Base-by-base conservation (phyloP, 2,329 filamentous ascomycete species). In the Verticillium zaregamsianum region DNA sequence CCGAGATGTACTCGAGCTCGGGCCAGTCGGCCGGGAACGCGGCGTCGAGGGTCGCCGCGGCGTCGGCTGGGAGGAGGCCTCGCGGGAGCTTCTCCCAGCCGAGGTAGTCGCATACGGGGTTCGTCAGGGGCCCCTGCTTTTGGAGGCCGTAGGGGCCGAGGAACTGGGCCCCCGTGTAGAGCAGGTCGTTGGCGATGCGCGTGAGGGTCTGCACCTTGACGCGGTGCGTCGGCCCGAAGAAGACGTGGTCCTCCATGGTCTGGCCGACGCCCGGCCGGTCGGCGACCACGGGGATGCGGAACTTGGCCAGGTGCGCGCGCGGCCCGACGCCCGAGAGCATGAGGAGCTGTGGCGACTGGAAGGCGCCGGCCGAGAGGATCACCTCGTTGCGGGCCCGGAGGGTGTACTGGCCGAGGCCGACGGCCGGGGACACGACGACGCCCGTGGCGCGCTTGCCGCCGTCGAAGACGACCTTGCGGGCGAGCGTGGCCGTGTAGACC, bases 291-390 rank as follows among this genome's bases (percentile, higher is more conserved):
- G 76, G 72, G 62, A 80, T 78, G 4, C 67, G 67, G 25, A 73
- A 70, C 39, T 71, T 69, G 8, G 73, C 64, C 0, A 84, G 71
- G 37, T 80, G 73, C 0, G 61, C 65, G 0, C 68, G 68, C 0
- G 80, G 79, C 0, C 82, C 82, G 23, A 78, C 73, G 6, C 85
- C 85, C 2, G 83, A 86, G 62, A 84, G 77, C 61, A 86, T 76
- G 72, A 87, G 79, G 45, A 87, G 78, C 40, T 90, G 86, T 32
- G 91, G 91, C 0, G 91, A 94, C 74, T 95, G 91, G 63, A 95
- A 85, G 60, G 91, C 90, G 69, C 92, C 92, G 28, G 90, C 91
- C 72, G 85, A 90, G 66, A 96, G 83, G 67, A 96, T 87, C 52
- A 90, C 93, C 79, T 96, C 93, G 69, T 63, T 55, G 17, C 86